These are phyloP conservation scores for Bertia moriformis DNA, from an alignment of 2,329 filamentous ascomycete genomes.

Conservation along the genomic window DNA sequence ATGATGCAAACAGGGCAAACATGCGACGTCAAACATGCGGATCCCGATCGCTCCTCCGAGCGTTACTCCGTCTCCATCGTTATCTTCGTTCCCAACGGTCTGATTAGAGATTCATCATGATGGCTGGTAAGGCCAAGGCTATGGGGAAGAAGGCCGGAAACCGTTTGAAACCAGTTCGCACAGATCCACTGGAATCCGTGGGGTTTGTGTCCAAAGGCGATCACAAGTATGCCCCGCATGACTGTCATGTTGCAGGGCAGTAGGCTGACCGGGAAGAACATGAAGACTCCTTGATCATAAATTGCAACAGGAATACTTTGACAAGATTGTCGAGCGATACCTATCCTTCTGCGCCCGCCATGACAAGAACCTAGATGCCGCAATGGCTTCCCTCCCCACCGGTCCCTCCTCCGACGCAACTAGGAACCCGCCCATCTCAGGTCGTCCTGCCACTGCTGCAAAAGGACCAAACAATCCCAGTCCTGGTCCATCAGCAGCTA, in stretches of 20 bases:
- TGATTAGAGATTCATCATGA: too few relatives aligned
- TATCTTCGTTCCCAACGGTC: too few relatives aligned
- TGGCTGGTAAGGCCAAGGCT: too few relatives aligned
- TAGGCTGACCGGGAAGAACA: background rate
- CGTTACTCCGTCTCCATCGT: too few relatives aligned
- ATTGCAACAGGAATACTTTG: background rate
- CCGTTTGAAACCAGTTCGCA: background rate
- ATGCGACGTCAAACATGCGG: too few relatives aligned
- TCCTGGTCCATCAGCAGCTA: background rate
- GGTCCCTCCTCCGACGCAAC: background rate
- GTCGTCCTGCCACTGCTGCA: background rate
- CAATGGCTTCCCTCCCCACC: background rate
- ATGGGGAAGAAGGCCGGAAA: too few relatives aligned
- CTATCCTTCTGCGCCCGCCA: background rate
- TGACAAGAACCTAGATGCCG: background rate
- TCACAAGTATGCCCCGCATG: background rate
- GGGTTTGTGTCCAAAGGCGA: constrained; percentile 1
- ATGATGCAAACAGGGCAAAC: too few relatives aligned
- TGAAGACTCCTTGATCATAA: background rate
- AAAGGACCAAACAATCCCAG: background rate
- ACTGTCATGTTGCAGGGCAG: background rate
- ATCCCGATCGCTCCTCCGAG: too few relatives aligned
- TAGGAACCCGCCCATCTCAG: background rate
- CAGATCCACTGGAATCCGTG: background rate
- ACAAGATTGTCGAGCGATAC: background rate